phyloP scores from a whole-genome alignment of 2,329 filamentous ascomycete genomes.

The Trichoderma aggressivum region DNA sequence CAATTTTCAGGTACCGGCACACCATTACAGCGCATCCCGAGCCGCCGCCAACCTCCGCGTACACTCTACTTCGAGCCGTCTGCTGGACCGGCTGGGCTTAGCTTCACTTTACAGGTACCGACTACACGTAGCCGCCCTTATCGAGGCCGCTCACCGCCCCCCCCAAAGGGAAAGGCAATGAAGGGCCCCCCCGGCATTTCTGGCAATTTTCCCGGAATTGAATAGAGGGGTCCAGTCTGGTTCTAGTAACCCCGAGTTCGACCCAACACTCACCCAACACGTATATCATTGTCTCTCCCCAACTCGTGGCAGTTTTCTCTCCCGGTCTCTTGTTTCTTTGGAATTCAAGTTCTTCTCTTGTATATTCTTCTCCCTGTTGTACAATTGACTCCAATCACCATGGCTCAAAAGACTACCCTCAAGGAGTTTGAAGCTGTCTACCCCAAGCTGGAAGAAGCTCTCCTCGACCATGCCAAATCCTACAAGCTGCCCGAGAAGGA shows the following conservation, averaged over 20 bases:
- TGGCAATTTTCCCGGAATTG: not conserved
- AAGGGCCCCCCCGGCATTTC: not conserved
- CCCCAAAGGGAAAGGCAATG: not conserved
- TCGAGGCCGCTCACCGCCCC: not conserved
- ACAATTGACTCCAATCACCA: constrained; percentile 32
- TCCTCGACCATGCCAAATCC: constrained; percentile 72
- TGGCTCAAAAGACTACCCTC: constrained; percentile 71
- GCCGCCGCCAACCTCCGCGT: not conserved
- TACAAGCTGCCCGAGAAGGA: constrained; percentile 83
- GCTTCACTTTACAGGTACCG: not conserved
- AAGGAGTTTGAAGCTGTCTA: constrained; percentile 89
- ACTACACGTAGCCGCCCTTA: not conserved
- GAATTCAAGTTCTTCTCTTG: not conserved
- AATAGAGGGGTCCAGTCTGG: constrained; percentile 5
- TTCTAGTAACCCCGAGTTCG: constrained; percentile 1
- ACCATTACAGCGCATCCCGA: not conserved
- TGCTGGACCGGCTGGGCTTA: not conserved
- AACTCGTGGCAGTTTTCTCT: not conserved
- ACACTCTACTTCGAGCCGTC: not conserved
- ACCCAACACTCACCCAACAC: not conserved
- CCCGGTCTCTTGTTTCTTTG: not conserved
- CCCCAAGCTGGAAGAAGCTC: constrained; percentile 77
- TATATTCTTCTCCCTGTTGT: not conserved
- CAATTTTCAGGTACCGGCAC: constrained; percentile 8
- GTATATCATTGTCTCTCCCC: constrained; percentile 1